These are phyloP conservation scores for Penicillium sp. DNA, from an alignment of 2,329 filamentous ascomycete species.

Conservation along the genomic window DNA sequence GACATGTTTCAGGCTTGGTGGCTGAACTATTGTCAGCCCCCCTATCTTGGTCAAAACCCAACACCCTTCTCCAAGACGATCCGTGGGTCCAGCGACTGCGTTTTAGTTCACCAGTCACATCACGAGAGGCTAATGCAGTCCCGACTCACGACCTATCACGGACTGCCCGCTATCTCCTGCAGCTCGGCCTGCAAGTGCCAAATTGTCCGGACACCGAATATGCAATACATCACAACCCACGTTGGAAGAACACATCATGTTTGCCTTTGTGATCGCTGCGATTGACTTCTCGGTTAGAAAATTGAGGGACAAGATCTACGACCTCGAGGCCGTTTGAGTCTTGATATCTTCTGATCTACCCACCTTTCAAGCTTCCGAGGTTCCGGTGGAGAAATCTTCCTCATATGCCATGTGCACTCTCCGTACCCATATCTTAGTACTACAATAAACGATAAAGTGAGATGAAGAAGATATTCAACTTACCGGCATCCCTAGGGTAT, in stretches of 20 bases:
- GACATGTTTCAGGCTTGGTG: background rate
- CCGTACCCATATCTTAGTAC: background rate
- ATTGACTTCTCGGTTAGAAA: constrained; percentile 6
- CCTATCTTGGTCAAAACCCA: background rate
- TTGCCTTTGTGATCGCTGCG: constrained; percentile 1
- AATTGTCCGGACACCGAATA: background rate
- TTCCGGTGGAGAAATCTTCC: background rate
- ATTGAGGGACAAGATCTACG: background rate
- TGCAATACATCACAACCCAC: background rate
- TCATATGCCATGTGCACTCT: background rate
- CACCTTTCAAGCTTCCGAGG: background rate
- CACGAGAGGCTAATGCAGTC: background rate
- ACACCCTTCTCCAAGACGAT: background rate
- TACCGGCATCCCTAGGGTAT: background rate
- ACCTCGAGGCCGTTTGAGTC: background rate
- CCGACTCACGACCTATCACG: background rate
- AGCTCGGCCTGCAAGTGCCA: background rate
- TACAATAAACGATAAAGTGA: background rate
- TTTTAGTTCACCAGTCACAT: background rate
- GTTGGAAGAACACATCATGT: background rate
- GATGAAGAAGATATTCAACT: background rate
- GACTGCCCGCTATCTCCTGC: background rate
- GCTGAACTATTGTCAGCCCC: background rate
- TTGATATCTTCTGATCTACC: background rate
- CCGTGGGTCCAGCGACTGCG: background rate